phyloP scores from a whole-genome alignment of 495 filamentous ascomycete species.

The Hypoxylon trugodes region DNA sequence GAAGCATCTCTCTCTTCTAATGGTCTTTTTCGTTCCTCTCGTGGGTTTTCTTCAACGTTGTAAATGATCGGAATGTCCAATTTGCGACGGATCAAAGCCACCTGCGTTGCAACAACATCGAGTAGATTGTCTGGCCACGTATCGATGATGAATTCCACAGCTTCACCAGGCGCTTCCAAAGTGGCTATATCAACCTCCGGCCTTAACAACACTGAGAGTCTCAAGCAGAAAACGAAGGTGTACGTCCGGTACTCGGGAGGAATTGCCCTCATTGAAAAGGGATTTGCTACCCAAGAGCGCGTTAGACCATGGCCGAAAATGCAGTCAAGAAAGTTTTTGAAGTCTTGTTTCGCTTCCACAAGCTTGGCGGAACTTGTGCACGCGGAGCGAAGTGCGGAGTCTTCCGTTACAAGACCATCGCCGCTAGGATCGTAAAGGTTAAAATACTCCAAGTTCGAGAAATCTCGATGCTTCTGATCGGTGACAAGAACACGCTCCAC shows the following conservation, averaged over 20 bases:
- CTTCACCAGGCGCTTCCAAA: slow-evolving; percentile 74
- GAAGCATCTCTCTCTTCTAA: slow-evolving; percentile 53
- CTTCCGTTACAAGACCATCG: slow-evolving; percentile 49
- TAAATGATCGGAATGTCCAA: slow-evolving; percentile 74
- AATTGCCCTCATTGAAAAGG: slow-evolving; percentile 74
- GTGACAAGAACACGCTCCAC: slow-evolving; percentile 62
- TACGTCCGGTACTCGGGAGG: slow-evolving; percentile 70
- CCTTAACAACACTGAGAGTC: slow-evolving; percentile 66
- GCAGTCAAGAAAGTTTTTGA: slow-evolving; percentile 74
- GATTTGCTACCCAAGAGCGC: slow-evolving; percentile 69
- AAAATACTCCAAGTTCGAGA: slow-evolving; percentile 83
- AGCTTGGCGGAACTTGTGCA: slow-evolving; percentile 61
- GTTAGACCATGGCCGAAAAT: slow-evolving; percentile 65
- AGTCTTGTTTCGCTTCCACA: slow-evolving; percentile 77
- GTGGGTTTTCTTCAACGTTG: slow-evolving; percentile 65
- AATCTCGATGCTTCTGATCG: slow-evolving; percentile 64
- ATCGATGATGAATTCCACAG: slow-evolving; percentile 76
- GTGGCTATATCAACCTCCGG: slow-evolving; percentile 65
- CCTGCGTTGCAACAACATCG: slow-evolving; percentile 62
- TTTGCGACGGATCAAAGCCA: slow-evolving; percentile 69
- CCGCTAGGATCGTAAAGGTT: slow-evolving; percentile 66
- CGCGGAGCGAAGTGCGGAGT: slow-evolving; percentile 59
- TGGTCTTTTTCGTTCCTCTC: slow-evolving; percentile 52
- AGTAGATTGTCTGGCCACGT: slow-evolving; percentile 61
- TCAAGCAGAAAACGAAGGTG: slow-evolving; percentile 72